Conservation (phyloP, 2,329 filamentous ascomycete species). For the Phialemonium atrogriseum region DNA sequence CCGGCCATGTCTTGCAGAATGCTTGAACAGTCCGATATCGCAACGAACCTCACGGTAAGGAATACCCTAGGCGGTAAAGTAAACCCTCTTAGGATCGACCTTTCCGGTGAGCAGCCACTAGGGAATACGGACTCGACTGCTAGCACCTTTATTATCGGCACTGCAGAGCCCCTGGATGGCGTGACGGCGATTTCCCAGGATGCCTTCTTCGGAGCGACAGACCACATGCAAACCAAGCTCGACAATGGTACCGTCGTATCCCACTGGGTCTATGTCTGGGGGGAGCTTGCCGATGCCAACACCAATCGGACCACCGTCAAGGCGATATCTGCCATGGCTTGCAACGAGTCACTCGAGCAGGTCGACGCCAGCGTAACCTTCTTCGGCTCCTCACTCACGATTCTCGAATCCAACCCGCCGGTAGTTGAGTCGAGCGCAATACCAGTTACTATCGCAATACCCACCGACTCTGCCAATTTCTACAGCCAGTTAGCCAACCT, state of each 20-base stretch:
- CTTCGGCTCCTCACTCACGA: slow-evolving; percentile 9
- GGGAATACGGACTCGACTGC: slow-evolving; percentile 9
- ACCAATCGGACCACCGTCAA: slow-evolving; percentile 17
- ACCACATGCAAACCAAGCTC: slow-evolving; percentile 13
- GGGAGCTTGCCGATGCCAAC: slow-evolving; percentile 16
- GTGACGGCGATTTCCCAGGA: slow-evolving; percentile 4
- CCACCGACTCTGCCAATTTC: slow-evolving; percentile 12
- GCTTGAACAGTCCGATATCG: slow-evolving; percentile 13
- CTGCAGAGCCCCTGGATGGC: not conserved
- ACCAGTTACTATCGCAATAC: slow-evolving; percentile 7
- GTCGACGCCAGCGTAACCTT: slow-evolving; percentile 13
- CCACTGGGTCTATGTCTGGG: slow-evolving; percentile 27
- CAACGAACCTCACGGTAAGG: slow-evolving; percentile 14
- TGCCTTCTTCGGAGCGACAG: slow-evolving; percentile 15
- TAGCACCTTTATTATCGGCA: slow-evolving; percentile 13
- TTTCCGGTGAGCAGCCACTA: slow-evolving; percentile 14
- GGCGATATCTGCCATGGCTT: slow-evolving; percentile 23
- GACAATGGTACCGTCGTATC: slow-evolving; percentile 7
- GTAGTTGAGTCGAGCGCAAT: slow-evolving; percentile 7
- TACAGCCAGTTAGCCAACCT: slow-evolving; percentile 21
- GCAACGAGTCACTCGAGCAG: slow-evolving; percentile 24
- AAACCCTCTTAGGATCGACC: slow-evolving; percentile 14
- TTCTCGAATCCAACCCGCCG: slow-evolving; percentile 21
- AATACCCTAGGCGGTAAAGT: slow-evolving; percentile 7
- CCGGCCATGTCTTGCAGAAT: slow-evolving; percentile 20